Evolutionary conservation across 179 eudicot genomes (phyloP).

Genomic region (Gypsophila paniculata): DNA sequence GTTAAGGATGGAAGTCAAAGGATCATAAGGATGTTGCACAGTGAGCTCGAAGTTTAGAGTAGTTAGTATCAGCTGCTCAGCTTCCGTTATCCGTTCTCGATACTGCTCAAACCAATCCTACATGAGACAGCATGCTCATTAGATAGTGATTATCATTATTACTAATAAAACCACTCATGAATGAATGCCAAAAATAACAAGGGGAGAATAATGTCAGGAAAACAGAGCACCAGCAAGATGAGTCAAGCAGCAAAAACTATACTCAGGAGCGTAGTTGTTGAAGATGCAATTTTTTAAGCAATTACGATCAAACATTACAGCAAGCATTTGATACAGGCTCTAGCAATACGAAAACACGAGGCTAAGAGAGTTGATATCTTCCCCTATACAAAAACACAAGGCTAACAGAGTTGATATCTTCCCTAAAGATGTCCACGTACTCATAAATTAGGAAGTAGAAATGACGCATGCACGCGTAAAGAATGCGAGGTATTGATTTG

Average conservation of each 20-base stretch:
- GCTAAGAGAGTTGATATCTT: too few relatives aligned
- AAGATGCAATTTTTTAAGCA: not conserved
- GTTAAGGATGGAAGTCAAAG: slow-evolving; percentile 72
- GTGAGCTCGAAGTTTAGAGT: slow-evolving; percentile 88
- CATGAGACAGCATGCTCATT: slow-evolving; percentile 17
- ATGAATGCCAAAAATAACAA: not conserved
- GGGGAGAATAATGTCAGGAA: not conserved
- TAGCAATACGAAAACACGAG: too few relatives aligned
- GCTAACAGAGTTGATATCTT: too few relatives aligned
- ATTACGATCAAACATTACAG: too few relatives aligned
- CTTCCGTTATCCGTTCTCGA: slow-evolving; percentile 76
- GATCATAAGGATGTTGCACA: slow-evolving; percentile 91
- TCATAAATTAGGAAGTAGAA: too few relatives aligned
- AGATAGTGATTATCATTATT: slow-evolving; percentile 10
- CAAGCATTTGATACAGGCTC: too few relatives aligned
- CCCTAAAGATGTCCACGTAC: too few relatives aligned
- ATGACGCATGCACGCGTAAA: too few relatives aligned
- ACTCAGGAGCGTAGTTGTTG: not conserved
- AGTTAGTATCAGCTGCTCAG: slow-evolving; percentile 84
- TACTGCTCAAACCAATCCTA: slow-evolving; percentile 97
- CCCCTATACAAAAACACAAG: too few relatives aligned
- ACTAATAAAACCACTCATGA: not conserved
- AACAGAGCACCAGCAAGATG: too few relatives aligned
- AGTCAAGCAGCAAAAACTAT: not conserved
- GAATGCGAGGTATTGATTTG: too few relatives aligned